phyloP scores from a whole-genome alignment of 73 alveolate genomes.

The Paraurostyla sp. region DNA sequence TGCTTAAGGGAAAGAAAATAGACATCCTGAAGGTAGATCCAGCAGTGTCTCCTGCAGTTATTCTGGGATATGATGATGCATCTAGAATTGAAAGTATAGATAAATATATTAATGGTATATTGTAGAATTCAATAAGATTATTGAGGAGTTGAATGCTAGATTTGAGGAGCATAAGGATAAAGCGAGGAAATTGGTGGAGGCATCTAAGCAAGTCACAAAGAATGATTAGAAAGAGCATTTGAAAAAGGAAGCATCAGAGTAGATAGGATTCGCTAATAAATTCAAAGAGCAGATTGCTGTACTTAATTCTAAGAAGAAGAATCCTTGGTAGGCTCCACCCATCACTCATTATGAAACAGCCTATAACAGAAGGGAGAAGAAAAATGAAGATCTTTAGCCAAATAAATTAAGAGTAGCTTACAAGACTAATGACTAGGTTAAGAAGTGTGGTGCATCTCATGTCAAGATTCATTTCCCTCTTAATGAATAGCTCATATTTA shows the following conservation, averaged over 20 bases:
- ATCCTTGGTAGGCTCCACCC: constrained; percentile 63
- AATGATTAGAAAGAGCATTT: constrained; percentile 32
- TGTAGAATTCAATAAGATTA: constrained; percentile 28
- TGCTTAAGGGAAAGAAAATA: constrained; percentile 32
- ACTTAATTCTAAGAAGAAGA: constrained; percentile 26
- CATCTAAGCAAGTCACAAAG: not conserved
- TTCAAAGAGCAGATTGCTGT: constrained; percentile 6
- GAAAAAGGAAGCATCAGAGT: constrained; percentile 27
- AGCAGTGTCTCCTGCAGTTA: constrained; percentile 19
- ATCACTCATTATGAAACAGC: constrained; percentile 47
- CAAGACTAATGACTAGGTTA: not conserved
- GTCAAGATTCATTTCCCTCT: not conserved
- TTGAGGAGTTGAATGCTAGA: not conserved
- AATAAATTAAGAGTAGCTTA: not conserved
- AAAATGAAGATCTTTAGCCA: constrained; percentile 3
- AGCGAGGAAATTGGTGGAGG: constrained; percentile 40
- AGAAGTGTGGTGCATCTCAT: constrained; percentile 2
- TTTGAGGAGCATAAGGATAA: constrained; percentile 50
- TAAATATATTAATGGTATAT: not conserved
- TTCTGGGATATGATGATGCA: constrained; percentile 22
- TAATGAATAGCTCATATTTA: not conserved
- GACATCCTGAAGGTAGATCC: constrained; percentile 49
- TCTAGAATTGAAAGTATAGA: constrained; percentile 43
- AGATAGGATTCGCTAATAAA: constrained; percentile 2
- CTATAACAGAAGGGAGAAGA: not conserved